Percentiles rank a stretch among this genome's conserved stretches.
Conservation (phyloP, 2,329 filamentous ascomycete species). For the Alternaria novae-zelandiae region DNA sequence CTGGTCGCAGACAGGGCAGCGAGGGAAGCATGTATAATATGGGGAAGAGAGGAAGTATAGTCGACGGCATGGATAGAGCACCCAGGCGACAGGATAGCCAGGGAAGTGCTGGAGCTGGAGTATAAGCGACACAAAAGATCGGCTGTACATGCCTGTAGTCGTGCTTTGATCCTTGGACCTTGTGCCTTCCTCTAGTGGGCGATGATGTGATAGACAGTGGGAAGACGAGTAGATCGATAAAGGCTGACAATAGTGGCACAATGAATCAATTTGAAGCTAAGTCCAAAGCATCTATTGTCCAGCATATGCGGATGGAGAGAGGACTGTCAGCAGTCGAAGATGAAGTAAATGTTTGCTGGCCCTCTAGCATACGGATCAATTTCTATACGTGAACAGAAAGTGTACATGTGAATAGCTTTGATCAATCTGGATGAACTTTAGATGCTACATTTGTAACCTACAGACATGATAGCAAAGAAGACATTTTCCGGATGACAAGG, state of each 20-base stretch:
- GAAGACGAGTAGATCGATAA: accelerated
- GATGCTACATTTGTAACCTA: too few species aligned
- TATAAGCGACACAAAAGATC: neutral
- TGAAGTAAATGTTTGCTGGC: neutral
- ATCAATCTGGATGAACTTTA: too few species aligned
- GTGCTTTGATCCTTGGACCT: neutral
- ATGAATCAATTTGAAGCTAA: neutral
- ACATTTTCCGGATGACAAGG: too few species aligned
- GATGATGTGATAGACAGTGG: neutral
- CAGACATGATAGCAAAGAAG: too few species aligned
- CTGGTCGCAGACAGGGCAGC: slow-evolving; percentile 39
- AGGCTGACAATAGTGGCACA: neutral
- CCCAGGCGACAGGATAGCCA: slow-evolving; percentile 30
- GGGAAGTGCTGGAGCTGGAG: slow-evolving; percentile 24
- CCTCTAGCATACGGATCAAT: too few species aligned
- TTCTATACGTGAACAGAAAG: too few species aligned
- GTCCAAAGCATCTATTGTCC: neutral
- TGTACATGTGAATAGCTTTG: too few species aligned
- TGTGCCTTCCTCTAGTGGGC: neutral
- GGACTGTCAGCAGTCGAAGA: neutral
- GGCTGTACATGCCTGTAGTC: neutral
- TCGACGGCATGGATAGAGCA: slow-evolving; percentile 23
- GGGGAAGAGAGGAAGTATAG: slow-evolving; percentile 30
- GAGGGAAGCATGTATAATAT: slow-evolving; percentile 31
- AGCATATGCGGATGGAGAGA: neutral